These are phyloP conservation scores for Stephania japonica DNA, from an alignment of 164 flowering plant species.

Conservation along the genomic window DNA sequence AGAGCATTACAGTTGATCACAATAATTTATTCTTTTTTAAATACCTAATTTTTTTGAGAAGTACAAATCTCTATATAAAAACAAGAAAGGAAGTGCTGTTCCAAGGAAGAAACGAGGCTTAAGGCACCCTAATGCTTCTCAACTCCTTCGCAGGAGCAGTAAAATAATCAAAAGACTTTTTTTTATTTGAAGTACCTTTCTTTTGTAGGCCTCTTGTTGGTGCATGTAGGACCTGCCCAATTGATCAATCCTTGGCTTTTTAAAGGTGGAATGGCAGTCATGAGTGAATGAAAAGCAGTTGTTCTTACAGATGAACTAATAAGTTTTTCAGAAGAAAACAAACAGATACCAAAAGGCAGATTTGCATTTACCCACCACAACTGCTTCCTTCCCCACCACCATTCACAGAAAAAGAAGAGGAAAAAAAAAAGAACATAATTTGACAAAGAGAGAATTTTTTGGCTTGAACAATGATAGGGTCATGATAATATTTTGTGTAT, in stretches of 20 bases:
- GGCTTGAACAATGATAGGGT: slow-evolving; percentile 8
- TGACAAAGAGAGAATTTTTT: background rate
- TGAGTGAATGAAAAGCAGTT: background rate
- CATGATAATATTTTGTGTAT: background rate
- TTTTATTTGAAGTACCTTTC: background rate
- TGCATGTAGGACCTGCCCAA: background rate
- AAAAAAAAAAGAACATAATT: too few species aligned
- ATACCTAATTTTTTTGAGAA: too few species aligned
- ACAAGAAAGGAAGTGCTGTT: too few species aligned
- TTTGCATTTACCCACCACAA: background rate
- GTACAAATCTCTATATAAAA: too few species aligned
- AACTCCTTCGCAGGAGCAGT: background rate
- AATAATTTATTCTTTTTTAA: too few species aligned
- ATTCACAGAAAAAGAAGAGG: background rate
- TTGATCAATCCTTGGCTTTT: background rate
- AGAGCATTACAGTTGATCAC: too few species aligned
- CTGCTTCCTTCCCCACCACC: slow-evolving; percentile 2
- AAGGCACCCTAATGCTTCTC: too few species aligned
- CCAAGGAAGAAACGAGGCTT: too few species aligned
- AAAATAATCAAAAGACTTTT: background rate
- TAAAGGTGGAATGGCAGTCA: background rate
- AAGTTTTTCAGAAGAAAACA: slow-evolving; percentile 1
- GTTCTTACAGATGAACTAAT: background rate
- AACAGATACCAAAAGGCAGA: background rate
- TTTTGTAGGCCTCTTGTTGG: background rate